phyloP scores from a whole-genome alignment of 1,139 yeast genomes.

The Suhomyces wounanorum region DNA sequence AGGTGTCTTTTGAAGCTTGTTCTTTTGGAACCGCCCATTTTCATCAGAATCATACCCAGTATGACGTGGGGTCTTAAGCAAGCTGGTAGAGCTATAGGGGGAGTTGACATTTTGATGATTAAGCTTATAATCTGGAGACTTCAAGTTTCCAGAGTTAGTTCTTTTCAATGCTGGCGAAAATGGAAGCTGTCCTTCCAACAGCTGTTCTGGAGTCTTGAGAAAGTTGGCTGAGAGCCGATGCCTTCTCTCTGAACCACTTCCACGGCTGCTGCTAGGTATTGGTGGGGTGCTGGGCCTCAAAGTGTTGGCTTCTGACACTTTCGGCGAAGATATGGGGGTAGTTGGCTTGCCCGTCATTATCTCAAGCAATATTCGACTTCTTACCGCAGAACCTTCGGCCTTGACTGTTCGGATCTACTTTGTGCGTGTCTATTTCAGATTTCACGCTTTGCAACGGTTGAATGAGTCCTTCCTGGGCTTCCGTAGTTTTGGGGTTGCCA shows the following conservation, averaged over 20 bases:
- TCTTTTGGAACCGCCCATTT: slow-evolving; percentile 4
- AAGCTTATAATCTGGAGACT: slow-evolving; percentile 37
- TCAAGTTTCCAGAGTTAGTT: slow-evolving; percentile 31
- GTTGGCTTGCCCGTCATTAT: slow-evolving; percentile 32
- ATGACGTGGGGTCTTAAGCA: slow-evolving; percentile 42
- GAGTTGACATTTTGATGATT: slow-evolving; percentile 28
- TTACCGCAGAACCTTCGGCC: not conserved
- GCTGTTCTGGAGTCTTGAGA: slow-evolving; percentile 38
- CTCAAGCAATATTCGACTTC: not conserved
- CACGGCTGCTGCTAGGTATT: slow-evolving; percentile 17
- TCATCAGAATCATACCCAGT: slow-evolving; percentile 31
- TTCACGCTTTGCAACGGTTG: not conserved
- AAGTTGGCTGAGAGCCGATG: slow-evolving; percentile 27
- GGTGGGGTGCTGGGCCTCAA: slow-evolving; percentile 35
- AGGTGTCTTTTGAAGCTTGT: slow-evolving; percentile 42
- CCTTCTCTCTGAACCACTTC: slow-evolving; percentile 14
- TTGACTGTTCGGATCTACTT: not conserved
- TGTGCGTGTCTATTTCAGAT: not conserved
- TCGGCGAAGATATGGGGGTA: slow-evolving; percentile 40
- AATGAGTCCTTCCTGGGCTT: not conserved
- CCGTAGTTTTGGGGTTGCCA: not conserved
- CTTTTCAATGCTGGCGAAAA: slow-evolving; percentile 46
- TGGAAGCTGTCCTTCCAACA: slow-evolving; percentile 26
- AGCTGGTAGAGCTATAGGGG: slow-evolving; percentile 30
- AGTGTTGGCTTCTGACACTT: slow-evolving; percentile 16